Evolutionary conservation across 352 stramenopile species (phyloP).

Genomic region (Bremia lactucae): DNA sequence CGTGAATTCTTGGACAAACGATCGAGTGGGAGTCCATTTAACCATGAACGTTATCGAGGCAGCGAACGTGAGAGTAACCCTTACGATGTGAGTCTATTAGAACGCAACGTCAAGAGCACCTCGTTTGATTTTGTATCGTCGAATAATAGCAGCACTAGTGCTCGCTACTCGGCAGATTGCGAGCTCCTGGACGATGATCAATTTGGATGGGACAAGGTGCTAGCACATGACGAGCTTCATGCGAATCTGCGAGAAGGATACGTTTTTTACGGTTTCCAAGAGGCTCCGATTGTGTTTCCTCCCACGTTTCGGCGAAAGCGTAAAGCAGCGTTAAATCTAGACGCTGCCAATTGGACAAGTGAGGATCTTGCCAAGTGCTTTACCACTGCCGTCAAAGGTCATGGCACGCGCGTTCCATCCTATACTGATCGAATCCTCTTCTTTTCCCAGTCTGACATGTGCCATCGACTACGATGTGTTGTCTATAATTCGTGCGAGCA

Average conservation of each 20-base stretch:
- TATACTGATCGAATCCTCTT: slow-evolving; percentile 87
- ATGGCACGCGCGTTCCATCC: slow-evolving; percentile 63
- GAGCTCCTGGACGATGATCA: slow-evolving; percentile 32
- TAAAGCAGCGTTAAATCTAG: slow-evolving; percentile 21
- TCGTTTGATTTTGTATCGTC: slow-evolving; percentile 16
- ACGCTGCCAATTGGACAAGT: slow-evolving; percentile 12
- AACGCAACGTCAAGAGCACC: slow-evolving; percentile 22
- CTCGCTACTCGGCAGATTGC: slow-evolving; percentile 22
- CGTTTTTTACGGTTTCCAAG: slow-evolving; percentile 72
- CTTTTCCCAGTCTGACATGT: slow-evolving; percentile 63
- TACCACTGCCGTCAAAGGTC: slow-evolving; percentile 43
- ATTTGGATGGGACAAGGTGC: slow-evolving; percentile 49
- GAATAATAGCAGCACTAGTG: slow-evolving; percentile 20
- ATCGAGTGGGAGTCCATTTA: slow-evolving; percentile 23
- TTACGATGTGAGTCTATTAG: slow-evolving; percentile 29
- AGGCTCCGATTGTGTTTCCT: slow-evolving; percentile 64
- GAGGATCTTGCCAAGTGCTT: slow-evolving; percentile 32
- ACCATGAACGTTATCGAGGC: slow-evolving; percentile 15
- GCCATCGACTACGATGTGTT: slow-evolving; percentile 45
- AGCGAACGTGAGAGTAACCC: slow-evolving; percentile 24
- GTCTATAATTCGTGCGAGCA: slow-evolving; percentile 68
- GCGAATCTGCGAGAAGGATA: slow-evolving; percentile 38
- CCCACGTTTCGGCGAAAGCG: slow-evolving; percentile 66
- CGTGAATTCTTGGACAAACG: slow-evolving; percentile 20
- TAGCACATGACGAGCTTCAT: slow-evolving; percentile 62